Base-by-base conservation (phyloP, 352 stramenopile species). In the Pythium angustatum region DNA sequence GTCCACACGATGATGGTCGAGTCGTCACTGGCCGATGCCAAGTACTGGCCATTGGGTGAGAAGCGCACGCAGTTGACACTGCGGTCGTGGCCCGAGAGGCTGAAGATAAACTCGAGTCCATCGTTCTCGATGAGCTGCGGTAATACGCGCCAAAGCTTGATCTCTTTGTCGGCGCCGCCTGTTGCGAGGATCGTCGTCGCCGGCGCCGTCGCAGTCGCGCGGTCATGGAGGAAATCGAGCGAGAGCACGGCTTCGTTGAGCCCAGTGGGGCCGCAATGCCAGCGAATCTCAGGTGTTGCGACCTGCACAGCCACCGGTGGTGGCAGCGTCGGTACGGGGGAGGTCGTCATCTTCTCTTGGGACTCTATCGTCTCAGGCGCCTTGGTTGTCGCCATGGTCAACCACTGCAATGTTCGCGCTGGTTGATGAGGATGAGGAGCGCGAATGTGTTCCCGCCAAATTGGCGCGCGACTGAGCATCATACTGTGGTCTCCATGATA, bases 1-100 rank as follows among this genome's bases (percentile, higher is more conserved):
- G 70, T 81, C 83, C 88, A 96, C 3, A 96, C 64, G 61, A 97
- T 90, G 59, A 97, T 90, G 30, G 86, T 93, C 58, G 83, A 91
- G 64, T 96, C 87, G 58, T 97, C 90, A 43, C 89, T 96, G 26
- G 90, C 90, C 8, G 87, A 97, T 21, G 88, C 90, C 36, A 97
- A 72, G 67, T 78, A 94, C 41, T 75, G 68, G 10, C 90, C 90
- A 26, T 96, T 80, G 33, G 90, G 89, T 19, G 88, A 96, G 73
- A 97, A 97, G n/a, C 89, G 88, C 47, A 96, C 89, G 58, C 87
- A 96, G 70, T 97, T 96, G 64, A 97, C 76, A 63, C 86, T 96
- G 52, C 88, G 85, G 58, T 97, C 87, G 69, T 97, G 90, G 12
- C 88, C 88, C 8, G 85, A 81, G 30, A 96, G 81, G 52, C 83